Percentiles rank a stretch among this genome's conserved stretches.
Conservation (phyloP, 2,329 filamentous ascomycete genomes). For the Penicillium frequentans region DNA sequence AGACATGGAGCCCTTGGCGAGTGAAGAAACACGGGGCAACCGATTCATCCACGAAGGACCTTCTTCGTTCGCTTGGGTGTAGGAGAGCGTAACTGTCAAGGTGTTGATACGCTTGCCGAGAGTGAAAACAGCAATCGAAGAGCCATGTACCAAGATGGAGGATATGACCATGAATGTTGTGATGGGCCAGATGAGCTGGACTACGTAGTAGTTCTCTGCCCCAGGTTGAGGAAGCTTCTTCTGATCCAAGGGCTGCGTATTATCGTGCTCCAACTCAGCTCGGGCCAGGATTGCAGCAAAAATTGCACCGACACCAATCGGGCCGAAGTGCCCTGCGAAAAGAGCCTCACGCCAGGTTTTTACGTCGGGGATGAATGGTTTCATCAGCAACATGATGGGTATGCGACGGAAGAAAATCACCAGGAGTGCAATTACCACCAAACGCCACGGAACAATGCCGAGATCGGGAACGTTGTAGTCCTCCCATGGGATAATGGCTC, state of each 20-base stretch:
- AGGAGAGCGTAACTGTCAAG: slow-evolving; percentile 90
- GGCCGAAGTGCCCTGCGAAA: slow-evolving; percentile 96
- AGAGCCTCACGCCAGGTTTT: slow-evolving; percentile 97
- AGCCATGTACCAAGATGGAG: slow-evolving; percentile 94
- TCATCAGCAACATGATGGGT: slow-evolving; percentile 87
- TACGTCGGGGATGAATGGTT: slow-evolving; percentile 91
- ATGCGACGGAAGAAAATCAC: slow-evolving; percentile 96
- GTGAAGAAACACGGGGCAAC: slow-evolving; percentile 77
- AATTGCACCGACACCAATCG: slow-evolving; percentile 94
- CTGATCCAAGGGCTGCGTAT: slow-evolving; percentile 69
- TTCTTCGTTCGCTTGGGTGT: slow-evolving; percentile 85
- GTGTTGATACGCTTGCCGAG: slow-evolving; percentile 98
- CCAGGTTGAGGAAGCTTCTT: slow-evolving; percentile 55
- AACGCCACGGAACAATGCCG: slow-evolving; percentile 80
- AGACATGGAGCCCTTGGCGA: slow-evolving; percentile 78
- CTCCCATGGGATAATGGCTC: slow-evolving; percentile 94
- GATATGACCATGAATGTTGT: slow-evolving; percentile 90
- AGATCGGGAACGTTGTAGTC: slow-evolving; percentile 76
- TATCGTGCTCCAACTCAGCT: slow-evolving; percentile 79
- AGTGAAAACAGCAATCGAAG: slow-evolving; percentile 97
- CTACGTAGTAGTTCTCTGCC: slow-evolving; percentile 66
- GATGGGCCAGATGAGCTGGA: slow-evolving; percentile 92
- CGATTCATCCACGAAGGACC: slow-evolving; percentile 94
- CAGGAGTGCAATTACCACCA: slow-evolving; percentile 90
- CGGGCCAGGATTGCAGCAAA: slow-evolving; percentile 91